Evolutionary conservation across 2,329 filamentous ascomycete species (phyloP), one percentile per base, ranked within the genome.

Genomic region (Colletotrichum incanum): DNA sequence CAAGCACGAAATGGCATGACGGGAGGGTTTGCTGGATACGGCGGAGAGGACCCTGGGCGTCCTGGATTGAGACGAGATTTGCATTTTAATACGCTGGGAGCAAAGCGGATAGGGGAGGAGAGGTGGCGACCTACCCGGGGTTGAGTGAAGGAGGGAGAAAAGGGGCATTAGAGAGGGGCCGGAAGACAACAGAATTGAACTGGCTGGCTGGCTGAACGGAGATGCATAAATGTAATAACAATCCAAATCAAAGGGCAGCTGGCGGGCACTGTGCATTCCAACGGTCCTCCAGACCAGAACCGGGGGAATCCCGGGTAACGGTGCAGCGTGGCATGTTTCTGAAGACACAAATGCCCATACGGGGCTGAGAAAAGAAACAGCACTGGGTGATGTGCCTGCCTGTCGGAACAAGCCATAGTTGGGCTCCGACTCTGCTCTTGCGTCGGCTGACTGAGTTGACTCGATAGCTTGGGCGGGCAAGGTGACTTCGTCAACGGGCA

Each of bases 261-360:
- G 47, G 54, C 20, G 59, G 31, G 18, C 64, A 67, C 64, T 61
- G 49, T 56, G 47, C 41, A 41, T 62, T 67, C 54, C 62, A 45
- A 66, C 11, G 18, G 28, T 54, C 20, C 26, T 39, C 31, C 14
- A 37, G 34, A n/a, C 20, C 60, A 52, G 18, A 50, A 52, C 50
- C 8, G 23, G 47, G 47, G 31, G 12, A 26, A 20, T 31, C 49
- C 56, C 31, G 7, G 28, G 56, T 23, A 67, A 55, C 39, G 16
- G 55, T 49, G 43, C 26, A 43, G 52, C 41, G 34, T 39, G 12
- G 31, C 31, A 39, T 37, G 34, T 56, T 56, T 55, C 52, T n/a
- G 20, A 23, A n/a, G 31, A 23, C 20, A 20, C 18, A 34, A 20
- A 55, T n/a, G n/a, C 12, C 31, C n/a, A n/a, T 39, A 39, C 31